Percentiles rank a stretch among this genome's conserved stretches.
Evolutionary conservation across 106 monocot genomes (phyloP).

Genomic region (Phalaenopsis aphrodite): DNA sequence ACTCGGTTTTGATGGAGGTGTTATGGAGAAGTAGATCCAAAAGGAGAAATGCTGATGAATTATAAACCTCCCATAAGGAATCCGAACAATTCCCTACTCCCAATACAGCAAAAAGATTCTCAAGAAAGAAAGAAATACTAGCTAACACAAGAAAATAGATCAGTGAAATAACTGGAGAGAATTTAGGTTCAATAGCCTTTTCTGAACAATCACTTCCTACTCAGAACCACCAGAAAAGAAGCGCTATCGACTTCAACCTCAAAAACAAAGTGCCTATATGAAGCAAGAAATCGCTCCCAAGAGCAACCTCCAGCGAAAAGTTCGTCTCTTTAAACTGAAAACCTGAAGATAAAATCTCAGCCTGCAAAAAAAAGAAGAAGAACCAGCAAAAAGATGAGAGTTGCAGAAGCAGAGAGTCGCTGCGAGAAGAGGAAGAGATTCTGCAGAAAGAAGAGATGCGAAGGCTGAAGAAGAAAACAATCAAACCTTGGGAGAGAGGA

Average conservation of each 20-base stretch:
- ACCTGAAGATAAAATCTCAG: neutral
- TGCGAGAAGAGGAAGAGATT: neutral
- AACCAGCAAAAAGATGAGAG: neutral
- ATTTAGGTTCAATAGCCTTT: neutral
- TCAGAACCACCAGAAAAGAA: neutral
- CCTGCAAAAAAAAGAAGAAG: neutral
- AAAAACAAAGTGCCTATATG: neutral
- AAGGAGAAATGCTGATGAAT: neutral
- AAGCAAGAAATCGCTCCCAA: neutral
- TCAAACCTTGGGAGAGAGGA: neutral
- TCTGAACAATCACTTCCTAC: neutral
- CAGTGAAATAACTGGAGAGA: neutral
- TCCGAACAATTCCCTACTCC: neutral
- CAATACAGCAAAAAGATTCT: neutral
- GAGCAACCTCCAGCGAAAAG: too few relatives aligned
- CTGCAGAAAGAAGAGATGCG: neutral
- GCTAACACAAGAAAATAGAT: neutral
- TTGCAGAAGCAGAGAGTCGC: neutral
- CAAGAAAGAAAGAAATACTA: neutral
- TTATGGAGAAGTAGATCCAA: neutral
- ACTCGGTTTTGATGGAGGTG: neutral
- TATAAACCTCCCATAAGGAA: neutral
- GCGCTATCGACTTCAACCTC: neutral
- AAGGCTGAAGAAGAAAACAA: neutral
- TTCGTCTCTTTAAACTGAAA: neutral